A percentile compares a stretch with the other conserved stretches of the same genome.
Evolutionary conservation across 345 rosid genomes (phyloP).

Genomic region (Eucalyptus globulus): DNA sequence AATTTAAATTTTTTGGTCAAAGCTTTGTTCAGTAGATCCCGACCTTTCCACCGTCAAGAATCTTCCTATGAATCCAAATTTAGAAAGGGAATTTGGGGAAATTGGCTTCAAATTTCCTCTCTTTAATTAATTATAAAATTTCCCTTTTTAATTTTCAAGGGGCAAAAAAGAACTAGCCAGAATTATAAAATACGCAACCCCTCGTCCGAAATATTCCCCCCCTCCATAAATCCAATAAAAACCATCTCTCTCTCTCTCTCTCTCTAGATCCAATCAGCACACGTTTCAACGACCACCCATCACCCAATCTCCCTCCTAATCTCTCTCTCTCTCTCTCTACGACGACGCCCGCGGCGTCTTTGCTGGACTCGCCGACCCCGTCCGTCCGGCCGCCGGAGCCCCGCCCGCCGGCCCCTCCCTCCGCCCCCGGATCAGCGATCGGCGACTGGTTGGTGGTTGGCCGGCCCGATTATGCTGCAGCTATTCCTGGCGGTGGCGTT

Average conservation of each 20-base stretch:
- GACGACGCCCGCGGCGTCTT: not conserved
- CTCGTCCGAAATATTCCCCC: not conserved
- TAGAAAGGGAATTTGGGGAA: not conserved
- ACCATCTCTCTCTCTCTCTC: not conserved
- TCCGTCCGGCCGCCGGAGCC: not conserved
- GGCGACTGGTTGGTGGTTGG: not conserved
- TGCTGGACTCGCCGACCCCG: not conserved
- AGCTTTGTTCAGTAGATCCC: not conserved
- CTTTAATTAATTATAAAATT: not conserved
- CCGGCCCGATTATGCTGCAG: slow-evolving; percentile 9
- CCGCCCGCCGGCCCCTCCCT: not conserved
- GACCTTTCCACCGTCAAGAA: not conserved
- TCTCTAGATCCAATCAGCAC: not conserved
- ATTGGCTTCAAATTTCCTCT: not conserved
- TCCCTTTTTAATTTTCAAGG: not conserved
- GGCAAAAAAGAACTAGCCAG: not conserved
- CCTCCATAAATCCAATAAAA: not conserved
- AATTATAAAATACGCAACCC: not conserved
- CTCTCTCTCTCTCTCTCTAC: not conserved
- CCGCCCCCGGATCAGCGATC: not conserved
- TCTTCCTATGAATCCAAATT: not conserved
- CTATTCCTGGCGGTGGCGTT: slow-evolving; percentile 29
- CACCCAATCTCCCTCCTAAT: not conserved
- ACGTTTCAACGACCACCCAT: not conserved
- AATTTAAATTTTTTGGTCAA: not conserved